Percentiles rank a stretch among this genome's conserved stretches.
These are phyloP conservation scores for Sporisorium iseilematis-ciliati DNA, from an alignment of 1,284 basidiomycete genomes.

Conservation along the genomic window DNA sequence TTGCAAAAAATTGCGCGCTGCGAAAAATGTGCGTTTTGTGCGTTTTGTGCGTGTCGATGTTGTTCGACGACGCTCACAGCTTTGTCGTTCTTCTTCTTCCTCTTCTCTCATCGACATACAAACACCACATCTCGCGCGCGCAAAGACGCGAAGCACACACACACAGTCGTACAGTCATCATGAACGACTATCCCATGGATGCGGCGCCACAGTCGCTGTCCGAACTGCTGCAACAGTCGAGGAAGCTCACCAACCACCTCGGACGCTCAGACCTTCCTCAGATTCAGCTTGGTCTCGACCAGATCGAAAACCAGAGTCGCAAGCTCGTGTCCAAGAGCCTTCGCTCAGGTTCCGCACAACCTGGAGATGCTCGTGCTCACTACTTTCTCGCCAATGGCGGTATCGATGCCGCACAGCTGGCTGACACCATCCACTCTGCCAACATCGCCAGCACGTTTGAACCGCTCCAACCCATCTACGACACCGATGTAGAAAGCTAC, in stretches of 20 bases:
- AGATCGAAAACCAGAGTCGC: slow-evolving; percentile 83
- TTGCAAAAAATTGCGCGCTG: no score
- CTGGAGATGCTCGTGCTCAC: slow-evolving; percentile 56
- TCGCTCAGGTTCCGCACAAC: slow-evolving; percentile 75
- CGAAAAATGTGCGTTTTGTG: no score
- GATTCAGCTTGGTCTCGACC: slow-evolving; percentile 87
- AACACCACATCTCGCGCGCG: background rate
- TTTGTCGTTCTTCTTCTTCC: background rate
- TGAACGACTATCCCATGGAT: slow-evolving; percentile 60
- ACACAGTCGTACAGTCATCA: slow-evolving; percentile 3
- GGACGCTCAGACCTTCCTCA: slow-evolving; percentile 79
- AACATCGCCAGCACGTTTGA: slow-evolving; percentile 88
- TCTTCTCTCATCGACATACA: slow-evolving; percentile 8
- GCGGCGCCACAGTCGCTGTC: slow-evolving; percentile 58
- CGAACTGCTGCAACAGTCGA: slow-evolving; percentile 67
- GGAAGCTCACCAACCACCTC: slow-evolving; percentile 66
- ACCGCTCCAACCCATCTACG: slow-evolving; percentile 86
- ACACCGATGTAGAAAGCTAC: slow-evolving; percentile 85
- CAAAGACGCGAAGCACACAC: background rate
- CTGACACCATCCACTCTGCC: slow-evolving; percentile 82
- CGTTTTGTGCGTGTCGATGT: no score
- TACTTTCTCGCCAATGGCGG: slow-evolving; percentile 86
- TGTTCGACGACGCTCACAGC: no score
- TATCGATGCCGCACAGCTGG: slow-evolving; percentile 84
- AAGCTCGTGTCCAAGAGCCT: slow-evolving; percentile 64